Conservation (phyloP, 2,329 filamentous ascomycete genomes). For the Remersonia thermophila region DNA sequence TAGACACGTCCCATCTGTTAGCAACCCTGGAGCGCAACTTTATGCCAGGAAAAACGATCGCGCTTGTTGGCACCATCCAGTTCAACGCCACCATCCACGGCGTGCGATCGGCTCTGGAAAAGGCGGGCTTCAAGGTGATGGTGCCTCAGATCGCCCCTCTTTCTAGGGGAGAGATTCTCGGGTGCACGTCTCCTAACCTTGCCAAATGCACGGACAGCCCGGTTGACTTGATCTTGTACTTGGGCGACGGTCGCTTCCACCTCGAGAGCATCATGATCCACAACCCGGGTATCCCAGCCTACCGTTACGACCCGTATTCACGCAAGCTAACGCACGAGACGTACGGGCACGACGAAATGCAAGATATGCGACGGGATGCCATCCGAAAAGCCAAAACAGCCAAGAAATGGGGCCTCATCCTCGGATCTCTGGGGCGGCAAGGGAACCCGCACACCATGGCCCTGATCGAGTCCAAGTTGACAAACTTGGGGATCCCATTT, state of each 20-base stretch:
- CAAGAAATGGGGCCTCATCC: constrained; percentile 85
- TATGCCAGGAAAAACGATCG: constrained; percentile 69
- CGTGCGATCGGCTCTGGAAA: constrained; percentile 63
- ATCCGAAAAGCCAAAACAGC: constrained; percentile 65
- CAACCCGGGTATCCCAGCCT: constrained; percentile 80
- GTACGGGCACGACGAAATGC: constrained; percentile 87
- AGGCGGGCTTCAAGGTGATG: constrained; percentile 71
- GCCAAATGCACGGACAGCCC: constrained; percentile 18
- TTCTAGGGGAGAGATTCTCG: constrained; percentile 89
- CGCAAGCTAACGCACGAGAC: constrained; percentile 80
- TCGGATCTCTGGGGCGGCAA: constrained; percentile 84
- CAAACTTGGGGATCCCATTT: constrained; percentile 60
- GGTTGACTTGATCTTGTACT: constrained; percentile 72
- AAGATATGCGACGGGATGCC: constrained; percentile 63
- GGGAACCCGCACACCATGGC: constrained; percentile 89
- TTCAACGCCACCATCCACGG: constrained; percentile 97
- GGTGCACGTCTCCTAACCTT: constrained; percentile 74
- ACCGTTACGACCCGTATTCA: constrained; percentile 94
- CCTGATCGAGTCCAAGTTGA: constrained; percentile 69
- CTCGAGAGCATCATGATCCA: constrained; percentile 99
- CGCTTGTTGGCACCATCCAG: constrained; percentile 92
- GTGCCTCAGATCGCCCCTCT: constrained; percentile 88
- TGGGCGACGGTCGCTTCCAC: constrained; percentile 89
- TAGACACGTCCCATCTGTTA: constrained; percentile 78
- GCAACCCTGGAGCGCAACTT: constrained; percentile 86